Conservation (phyloP, 768 basidiomycete genomes). For the Cystofilobasidium bisporidii region DNA sequence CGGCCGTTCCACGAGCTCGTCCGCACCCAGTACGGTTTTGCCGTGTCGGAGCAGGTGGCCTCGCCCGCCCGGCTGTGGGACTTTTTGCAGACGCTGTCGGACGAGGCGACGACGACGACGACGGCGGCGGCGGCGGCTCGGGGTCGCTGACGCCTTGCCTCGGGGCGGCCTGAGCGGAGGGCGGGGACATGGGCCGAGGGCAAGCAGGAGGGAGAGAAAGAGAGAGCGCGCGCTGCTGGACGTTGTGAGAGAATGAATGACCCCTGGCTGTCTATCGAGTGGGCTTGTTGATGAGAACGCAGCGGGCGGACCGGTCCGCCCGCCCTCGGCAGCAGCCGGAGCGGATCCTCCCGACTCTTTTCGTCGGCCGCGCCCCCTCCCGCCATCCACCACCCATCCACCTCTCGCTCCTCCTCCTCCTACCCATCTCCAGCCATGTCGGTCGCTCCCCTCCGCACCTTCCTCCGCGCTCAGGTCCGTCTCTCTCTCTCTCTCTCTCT, state of each 20-base stretch:
- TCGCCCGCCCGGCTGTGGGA: slow-evolving; percentile 19
- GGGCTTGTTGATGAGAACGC: no score
- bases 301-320: no score
- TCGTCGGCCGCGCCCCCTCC: background rate
- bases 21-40: slow-evolving; percentile 43
- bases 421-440: background rate
- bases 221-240: no score
- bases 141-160: no score
- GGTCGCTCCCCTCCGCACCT: slow-evolving; percentile 5
- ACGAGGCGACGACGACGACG: background rate
- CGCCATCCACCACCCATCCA: background rate
- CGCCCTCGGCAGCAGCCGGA: no score
- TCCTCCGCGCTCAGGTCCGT: slow-evolving; percentile 10
- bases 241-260: no score
- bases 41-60: slow-evolving; percentile 1
- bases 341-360: no score
- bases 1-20: slow-evolving; percentile 59
- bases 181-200: no score
- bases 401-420: background rate
- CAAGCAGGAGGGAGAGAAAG: no score
- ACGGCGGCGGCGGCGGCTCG: no score
- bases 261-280: no score
- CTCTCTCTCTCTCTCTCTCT: background rate
- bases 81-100: slow-evolving; percentile 5
- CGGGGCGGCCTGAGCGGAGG: no score